Base-by-base conservation (phyloP, 2,329 filamentous ascomycete genomes). In the Tetracladium maxilliforme region DNA sequence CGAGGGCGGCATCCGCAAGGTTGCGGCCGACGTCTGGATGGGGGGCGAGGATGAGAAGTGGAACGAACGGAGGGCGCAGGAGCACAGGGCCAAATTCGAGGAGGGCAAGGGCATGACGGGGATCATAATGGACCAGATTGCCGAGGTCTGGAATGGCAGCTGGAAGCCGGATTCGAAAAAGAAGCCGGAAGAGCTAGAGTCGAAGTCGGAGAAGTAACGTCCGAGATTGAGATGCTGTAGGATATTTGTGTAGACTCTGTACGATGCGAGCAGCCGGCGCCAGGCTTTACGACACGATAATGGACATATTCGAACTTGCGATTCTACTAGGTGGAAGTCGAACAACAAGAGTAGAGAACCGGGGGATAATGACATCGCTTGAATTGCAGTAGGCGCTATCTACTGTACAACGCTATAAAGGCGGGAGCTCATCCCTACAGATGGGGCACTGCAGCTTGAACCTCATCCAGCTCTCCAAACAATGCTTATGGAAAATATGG, bases 401-500 rank as follows among this genome's bases (percentile, higher is more conserved):
- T 8, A 14, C 9, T 10, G 9, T 24, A 13, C 6, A 29, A 16
- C 34, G 26, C 56, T 63, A 94, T 45, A 93, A 51, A 21, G 86
- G 82, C 25, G 87, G 87, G 41, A 95, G 50, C 30, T 79, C 76
- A 54, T 94, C 86, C 38, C 90, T 66, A 52, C 90, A 95, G 36
- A 93, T 94, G 2, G 90, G 90, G 53, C 90, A 98, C 54, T 93
- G 83, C 42, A 98, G 52, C 30, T 87, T 59, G 47, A 92, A 84
- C 44, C 81, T 68, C 79, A 98, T 90, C 90, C 90, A 95, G 19
- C 83, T 84, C 53, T 95, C 87, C 37, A 98, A 55, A 49, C 90
- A 98, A 16, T 65, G 60, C 29, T 75, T 90, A 46, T 98, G 90
- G 47, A 98, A 98, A 24, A 95, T 84, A 54, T 98, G 90, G 28